Evolutionary conservation across 2,329 filamentous ascomycete genomes (phyloP).

Genomic region (Diaporthe helianthi): DNA sequence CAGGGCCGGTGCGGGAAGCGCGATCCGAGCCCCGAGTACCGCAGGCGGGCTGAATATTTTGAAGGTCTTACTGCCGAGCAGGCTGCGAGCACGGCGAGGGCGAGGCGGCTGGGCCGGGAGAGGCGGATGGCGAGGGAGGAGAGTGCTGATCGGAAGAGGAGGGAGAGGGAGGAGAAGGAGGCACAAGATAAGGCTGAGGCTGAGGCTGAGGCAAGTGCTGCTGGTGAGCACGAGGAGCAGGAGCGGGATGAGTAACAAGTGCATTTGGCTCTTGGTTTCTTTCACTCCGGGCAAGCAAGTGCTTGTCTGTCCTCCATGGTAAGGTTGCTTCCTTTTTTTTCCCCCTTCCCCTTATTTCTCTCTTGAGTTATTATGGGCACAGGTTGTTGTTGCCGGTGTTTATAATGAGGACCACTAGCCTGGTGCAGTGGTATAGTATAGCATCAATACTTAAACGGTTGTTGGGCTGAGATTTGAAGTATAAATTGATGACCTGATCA

Average conservation of each 20-base stretch:
- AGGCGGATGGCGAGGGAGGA: neutral
- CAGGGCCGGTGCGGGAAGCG: neutral
- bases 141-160: neutral
- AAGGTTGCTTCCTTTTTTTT: neutral
- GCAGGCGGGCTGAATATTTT: neutral
- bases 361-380: neutral
- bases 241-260: neutral
- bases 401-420: too few species aligned
- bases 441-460: too few species aligned
- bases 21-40: neutral
- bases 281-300: neutral
- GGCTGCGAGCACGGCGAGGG: neutral
- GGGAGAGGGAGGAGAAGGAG: neutral
- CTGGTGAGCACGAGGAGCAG: too few species aligned
- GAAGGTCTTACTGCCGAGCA: neutral
- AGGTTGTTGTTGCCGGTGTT: neutral
- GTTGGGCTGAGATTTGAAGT: too few species aligned
- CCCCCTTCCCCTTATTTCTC: too few species aligned
- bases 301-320: neutral
- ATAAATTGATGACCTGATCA: too few species aligned
- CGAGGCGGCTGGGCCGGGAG: neutral
- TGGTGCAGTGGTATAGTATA: too few species aligned
- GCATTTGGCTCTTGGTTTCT: neutral
- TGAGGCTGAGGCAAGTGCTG: too few species aligned
- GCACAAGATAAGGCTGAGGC: too few species aligned